Percentiles rank a stretch among this genome's conserved stretches.
These are phyloP conservation scores for Rhizopogon salebrosus DNA, from an alignment of 768 basidiomycete genomes.

Conservation along the genomic window DNA sequence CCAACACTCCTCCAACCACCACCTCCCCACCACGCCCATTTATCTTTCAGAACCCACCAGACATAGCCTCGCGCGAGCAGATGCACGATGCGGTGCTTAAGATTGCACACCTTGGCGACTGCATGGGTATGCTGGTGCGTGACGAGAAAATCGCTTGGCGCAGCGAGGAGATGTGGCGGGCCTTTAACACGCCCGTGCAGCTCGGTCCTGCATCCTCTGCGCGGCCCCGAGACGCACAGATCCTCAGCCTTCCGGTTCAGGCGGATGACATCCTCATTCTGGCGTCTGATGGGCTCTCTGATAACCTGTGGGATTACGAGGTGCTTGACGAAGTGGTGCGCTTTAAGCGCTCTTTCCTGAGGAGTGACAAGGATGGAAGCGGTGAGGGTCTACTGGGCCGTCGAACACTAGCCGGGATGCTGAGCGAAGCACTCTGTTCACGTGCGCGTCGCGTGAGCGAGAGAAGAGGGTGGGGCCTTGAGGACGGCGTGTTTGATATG, in stretches of 20 bases:
- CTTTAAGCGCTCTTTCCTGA: slow-evolving; percentile 40
- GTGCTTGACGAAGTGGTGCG: slow-evolving; percentile 75
- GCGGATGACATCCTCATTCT: slow-evolving; percentile 76
- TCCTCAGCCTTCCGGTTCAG: slow-evolving; percentile 63
- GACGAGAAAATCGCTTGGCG: slow-evolving; percentile 78
- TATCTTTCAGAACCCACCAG: slow-evolving; percentile 12
- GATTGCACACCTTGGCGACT: slow-evolving; percentile 84
- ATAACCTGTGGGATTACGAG: slow-evolving; percentile 88
- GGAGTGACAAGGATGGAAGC: slow-evolving; percentile 9
- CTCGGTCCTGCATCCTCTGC: slow-evolving; percentile 60
- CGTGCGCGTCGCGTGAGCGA: slow-evolving; percentile 70
- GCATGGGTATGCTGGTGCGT: slow-evolving; percentile 82
- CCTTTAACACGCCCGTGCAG: slow-evolving; percentile 62
- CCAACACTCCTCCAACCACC: slow-evolving; percentile 8
- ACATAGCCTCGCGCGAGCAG: slow-evolving; percentile 23
- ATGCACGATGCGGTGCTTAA: slow-evolving; percentile 59
- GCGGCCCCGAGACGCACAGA: slow-evolving; percentile 61
- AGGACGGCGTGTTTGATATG: slow-evolving; percentile 22
- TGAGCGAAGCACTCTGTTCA: slow-evolving; percentile 77
- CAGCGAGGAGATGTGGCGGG: slow-evolving; percentile 92
- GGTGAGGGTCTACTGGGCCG: slow-evolving; percentile 34
- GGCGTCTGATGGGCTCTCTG: slow-evolving; percentile 75
- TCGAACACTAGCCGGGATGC: slow-evolving; percentile 59
- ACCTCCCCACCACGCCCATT: slow-evolving; percentile 15
- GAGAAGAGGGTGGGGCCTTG: slow-evolving; percentile 24